Conservation (phyloP, 2,329 filamentous ascomycete genomes). For the Pezicula neosporulosa region DNA sequence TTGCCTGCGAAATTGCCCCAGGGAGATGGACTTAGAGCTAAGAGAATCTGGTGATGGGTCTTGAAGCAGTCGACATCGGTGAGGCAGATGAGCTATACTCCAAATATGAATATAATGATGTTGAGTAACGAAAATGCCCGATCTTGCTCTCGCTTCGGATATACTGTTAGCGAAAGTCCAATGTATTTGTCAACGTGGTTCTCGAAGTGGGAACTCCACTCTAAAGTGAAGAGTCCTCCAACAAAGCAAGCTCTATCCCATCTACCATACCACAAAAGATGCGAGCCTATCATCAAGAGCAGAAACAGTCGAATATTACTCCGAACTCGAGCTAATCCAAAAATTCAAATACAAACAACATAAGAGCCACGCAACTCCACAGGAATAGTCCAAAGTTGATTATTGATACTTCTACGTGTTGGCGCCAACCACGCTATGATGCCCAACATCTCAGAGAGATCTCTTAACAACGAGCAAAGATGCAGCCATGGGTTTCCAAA, state of each 20-base stretch:
- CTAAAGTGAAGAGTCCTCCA: not conserved
- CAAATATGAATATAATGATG: no score
- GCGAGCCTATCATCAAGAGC: not conserved
- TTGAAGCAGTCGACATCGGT: no score
- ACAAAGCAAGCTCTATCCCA: not conserved
- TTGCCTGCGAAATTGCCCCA: no score
- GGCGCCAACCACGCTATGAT: not conserved
- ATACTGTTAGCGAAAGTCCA: no score
- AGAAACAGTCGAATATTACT: not conserved
- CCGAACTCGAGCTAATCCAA: not conserved
- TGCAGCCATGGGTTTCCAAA: not conserved
- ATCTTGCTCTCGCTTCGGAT: no score
- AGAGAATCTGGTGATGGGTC: no score
- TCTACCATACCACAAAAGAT: not conserved
- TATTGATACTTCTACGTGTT: not conserved
- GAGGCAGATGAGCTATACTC: no score
- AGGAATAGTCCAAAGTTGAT: not conserved
- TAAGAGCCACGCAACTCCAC: not conserved
- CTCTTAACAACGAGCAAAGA: not conserved
- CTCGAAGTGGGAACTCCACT: not conserved
- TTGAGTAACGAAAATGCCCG: no score
- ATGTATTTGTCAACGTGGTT: no score
- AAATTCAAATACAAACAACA: not conserved
- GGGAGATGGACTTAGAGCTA: no score
- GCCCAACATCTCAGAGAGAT: not conserved